Conservation (phyloP, 306 rosid genomes). For the Rubus parviflorus region DNA sequence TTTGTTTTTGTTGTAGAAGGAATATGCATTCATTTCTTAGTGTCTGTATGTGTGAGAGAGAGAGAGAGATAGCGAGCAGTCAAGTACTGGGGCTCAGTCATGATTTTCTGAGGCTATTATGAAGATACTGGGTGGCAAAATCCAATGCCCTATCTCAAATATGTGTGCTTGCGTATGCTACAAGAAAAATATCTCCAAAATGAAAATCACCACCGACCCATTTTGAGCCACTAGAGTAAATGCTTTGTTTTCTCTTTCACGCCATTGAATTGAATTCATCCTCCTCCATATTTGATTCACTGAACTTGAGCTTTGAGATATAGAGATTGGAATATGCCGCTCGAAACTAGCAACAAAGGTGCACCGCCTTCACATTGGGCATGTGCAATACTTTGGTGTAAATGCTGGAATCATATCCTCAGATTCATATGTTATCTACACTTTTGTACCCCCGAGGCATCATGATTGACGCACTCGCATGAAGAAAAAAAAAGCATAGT, state of each 20-base stretch:
- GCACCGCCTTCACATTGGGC: not conserved
- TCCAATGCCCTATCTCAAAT: conserved; percentile 3
- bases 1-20: conserved; percentile 60
- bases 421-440: not conserved
- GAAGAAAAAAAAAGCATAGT: not conserved
- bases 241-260: not conserved
- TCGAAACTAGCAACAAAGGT: not conserved
- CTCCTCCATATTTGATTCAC: not conserved
- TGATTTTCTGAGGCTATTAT: conserved; percentile 7
- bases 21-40: conserved; percentile 61
- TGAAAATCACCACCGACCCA: not conserved
- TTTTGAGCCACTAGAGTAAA: not conserved
- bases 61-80: not conserved
- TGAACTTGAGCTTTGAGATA: not conserved
- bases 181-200: not conserved
- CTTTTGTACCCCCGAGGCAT: not conserved
- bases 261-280: not conserved
- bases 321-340: not conserved
- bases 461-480: not conserved
- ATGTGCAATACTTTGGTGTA: not conserved
- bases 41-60: not conserved
- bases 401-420: not conserved
- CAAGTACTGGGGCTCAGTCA: not conserved
- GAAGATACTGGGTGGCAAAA: conserved; percentile 5
- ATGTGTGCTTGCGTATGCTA: conserved; percentile 15